Conservation (phyloP, 164 flowering plant genomes). For the Vitis rupestris region DNA sequence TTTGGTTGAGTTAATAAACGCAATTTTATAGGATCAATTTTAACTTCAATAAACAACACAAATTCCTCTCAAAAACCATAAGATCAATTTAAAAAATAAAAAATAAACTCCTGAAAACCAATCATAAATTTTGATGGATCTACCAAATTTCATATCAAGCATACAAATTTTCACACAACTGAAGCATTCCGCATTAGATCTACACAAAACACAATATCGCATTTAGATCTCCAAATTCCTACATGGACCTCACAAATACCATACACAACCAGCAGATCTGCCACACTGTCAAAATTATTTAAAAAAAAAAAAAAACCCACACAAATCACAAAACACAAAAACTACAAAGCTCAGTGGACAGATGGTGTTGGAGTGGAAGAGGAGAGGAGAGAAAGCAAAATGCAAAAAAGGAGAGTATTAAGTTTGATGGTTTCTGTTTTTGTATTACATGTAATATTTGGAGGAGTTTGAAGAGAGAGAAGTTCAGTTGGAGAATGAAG, state of each 20-base stretch:
- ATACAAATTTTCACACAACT: background rate
- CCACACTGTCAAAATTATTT: background rate
- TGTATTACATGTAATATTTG: background rate
- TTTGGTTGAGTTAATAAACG: no score
- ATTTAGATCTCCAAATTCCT: background rate
- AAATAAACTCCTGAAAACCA: background rate
- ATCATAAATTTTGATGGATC: background rate
- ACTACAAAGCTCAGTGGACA: background rate
- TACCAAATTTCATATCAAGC: conserved; percentile 4
- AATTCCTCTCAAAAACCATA: background rate
- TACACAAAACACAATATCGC: background rate
- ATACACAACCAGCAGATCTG: background rate
- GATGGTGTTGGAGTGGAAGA: no score
- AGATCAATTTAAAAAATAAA: background rate
- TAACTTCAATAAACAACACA: background rate
- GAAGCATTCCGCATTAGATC: conserved; percentile 2
- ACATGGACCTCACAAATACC: background rate
- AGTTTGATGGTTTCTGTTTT: background rate
- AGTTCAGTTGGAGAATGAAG: conserved; percentile 6
- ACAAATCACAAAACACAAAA: background rate
- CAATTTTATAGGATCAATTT: no score
- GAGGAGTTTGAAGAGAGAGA: conserved; percentile 1
- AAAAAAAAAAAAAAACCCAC: background rate
- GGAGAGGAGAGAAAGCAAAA: no score
- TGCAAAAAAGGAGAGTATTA: no score